Conservation (phyloP, 2,329 filamentous ascomycete species). For the Botrytis fabae region DNA sequence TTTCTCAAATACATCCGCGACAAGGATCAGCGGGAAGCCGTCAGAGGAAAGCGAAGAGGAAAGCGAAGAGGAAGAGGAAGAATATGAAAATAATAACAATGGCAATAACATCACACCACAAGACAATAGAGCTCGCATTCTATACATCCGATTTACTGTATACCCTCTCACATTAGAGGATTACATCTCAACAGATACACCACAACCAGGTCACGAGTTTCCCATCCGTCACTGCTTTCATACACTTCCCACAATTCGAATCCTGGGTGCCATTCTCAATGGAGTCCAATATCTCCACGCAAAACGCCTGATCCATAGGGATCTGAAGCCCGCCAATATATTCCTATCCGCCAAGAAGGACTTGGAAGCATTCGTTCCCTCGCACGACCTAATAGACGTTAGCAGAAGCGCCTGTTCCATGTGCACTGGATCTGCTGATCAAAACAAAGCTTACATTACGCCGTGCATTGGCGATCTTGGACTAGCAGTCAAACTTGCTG, state of each 20-base stretch:
- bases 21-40: neutral
- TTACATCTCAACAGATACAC: conserved; percentile 50
- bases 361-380: conserved; percentile 32
- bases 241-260: conserved; percentile 53
- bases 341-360: conserved; percentile 55
- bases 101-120: conserved; percentile 1
- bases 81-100: neutral
- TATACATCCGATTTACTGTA: conserved; percentile 55
- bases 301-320: conserved; percentile 62
- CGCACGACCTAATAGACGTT: conserved; percentile 49
- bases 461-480: conserved; percentile 70
- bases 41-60: neutral
- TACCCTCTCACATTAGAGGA: conserved; percentile 62
- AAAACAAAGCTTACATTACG: conserved; percentile 47
- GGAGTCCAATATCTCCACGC: conserved; percentile 65
- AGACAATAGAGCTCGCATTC: conserved; percentile 25
- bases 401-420: conserved; percentile 36
- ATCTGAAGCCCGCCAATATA: conserved; percentile 68
- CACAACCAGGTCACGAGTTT: conserved; percentile 18
- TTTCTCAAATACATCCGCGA: neutral
- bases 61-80: neutral
- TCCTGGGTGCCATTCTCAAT: conserved; percentile 60
- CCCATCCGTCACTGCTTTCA: conserved; percentile 61
- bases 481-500: conserved; percentile 52
- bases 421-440: conserved; percentile 43